Evolutionary conservation across 352 stramenopile species (phyloP).

Genomic region (Globisporangium paddicum): DNA sequence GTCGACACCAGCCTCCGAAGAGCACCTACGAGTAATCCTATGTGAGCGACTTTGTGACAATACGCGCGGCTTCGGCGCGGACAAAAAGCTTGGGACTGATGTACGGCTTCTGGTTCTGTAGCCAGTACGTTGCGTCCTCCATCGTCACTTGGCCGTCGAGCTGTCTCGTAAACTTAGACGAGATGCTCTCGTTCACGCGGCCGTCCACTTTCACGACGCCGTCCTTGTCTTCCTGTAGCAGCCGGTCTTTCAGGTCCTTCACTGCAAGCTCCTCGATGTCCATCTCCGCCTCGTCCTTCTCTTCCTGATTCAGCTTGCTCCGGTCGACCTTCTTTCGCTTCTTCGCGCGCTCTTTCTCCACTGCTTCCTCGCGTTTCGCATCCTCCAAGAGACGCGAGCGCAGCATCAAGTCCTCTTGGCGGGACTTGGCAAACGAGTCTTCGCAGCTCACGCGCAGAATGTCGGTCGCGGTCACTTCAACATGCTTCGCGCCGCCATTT

Average conservation of each 20-base stretch:
- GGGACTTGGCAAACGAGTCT: slow-evolving; percentile 62
- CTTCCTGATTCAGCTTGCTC: slow-evolving; percentile 70
- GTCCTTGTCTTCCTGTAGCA: slow-evolving; percentile 75
- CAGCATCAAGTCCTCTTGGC: slow-evolving; percentile 60
- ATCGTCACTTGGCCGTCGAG: slow-evolving; percentile 76
- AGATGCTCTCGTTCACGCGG: slow-evolving; percentile 81
- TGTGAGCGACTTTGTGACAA: slow-evolving; percentile 75
- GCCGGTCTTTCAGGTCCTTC: slow-evolving; percentile 78
- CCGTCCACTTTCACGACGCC: slow-evolving; percentile 66
- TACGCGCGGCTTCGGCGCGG: slow-evolving; percentile 68
- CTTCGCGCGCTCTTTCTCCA: slow-evolving; percentile 75
- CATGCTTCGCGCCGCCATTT: slow-evolving; percentile 14
- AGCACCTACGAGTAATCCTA: slow-evolving; percentile 21
- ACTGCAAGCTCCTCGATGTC: slow-evolving; percentile 77
- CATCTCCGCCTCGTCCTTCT: slow-evolving; percentile 84
- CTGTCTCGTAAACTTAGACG: slow-evolving; percentile 36
- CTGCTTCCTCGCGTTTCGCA: slow-evolving; percentile 66
- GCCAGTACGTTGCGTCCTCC: slow-evolving; percentile 78
- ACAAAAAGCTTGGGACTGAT: slow-evolving; percentile 81
- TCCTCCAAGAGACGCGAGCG: slow-evolving; percentile 67
- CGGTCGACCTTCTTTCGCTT: slow-evolving; percentile 87
- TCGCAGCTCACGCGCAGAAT: slow-evolving; percentile 84
- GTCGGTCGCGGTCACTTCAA: slow-evolving; percentile 70
- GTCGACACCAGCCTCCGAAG: too few relatives aligned
- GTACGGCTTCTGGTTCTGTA: slow-evolving; percentile 83